Base-by-base conservation (phyloP, 106 monocot species). In the Iris macrosiphon region DNA sequence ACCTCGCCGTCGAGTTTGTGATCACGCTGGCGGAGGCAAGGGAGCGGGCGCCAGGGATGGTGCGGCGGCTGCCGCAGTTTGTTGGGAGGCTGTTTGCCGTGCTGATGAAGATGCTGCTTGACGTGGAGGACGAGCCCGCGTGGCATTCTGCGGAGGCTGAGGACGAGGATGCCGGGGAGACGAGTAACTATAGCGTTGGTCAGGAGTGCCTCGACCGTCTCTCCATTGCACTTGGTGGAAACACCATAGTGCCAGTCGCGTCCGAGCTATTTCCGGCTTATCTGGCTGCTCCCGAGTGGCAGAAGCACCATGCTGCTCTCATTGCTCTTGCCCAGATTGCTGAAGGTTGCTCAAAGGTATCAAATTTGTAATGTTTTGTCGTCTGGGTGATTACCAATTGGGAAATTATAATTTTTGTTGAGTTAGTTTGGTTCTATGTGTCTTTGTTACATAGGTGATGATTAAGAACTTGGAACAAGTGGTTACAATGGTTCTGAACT, bases 311-410 rank as follows among this genome's bases (percentile, higher is more conserved):
- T 54, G 87, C 93, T 10, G 87, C 93, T 0, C 66, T 87, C 22
- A 81, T 93, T 43, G 75, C 87, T 18, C 87, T 93, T 56, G 82
- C 92, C 12, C 92, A 93, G 66, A 93, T 93, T 53, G 92, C 92
- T 4, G 92, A 93, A 61, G 92, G 92, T 20, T 93, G 92, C 52
- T 69, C 92, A 15, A 83, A 93, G 83, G 91, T 91, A 59, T 14
- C 26, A 6, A 6, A 33, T 45, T 50, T 15, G 16, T 58, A 41
- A 25, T 42, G n/a, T 59, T 59, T n/a, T n/a, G n/a, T n/a, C n/a
- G n/a, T n/a, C n/a, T n/a, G 34, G 34, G 4, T 35, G 34, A 10
- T 4, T 6, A 10, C 34, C 7, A 35, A 35, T 6, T 6, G 34
- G 10, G 34, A 35, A 10, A 10, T 35, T 6, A 10, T 6, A 10